A percentile compares a stretch with the other conserved stretches of the same genome.
phyloP scores from a whole-genome alignment of 2,329 filamentous ascomycete species.

The Coniella vitis region DNA sequence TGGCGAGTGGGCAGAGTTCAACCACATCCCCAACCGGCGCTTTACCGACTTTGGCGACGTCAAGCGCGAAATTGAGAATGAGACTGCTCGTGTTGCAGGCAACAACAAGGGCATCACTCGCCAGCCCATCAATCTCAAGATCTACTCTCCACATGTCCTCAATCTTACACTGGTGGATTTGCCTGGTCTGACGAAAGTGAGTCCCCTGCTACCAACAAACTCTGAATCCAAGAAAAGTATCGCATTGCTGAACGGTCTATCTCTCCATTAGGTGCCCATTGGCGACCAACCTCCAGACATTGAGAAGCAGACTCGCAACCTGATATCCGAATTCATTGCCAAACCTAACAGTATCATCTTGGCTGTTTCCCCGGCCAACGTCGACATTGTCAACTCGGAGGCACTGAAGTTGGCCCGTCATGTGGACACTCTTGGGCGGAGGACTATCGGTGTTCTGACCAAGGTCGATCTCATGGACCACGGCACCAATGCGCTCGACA shows the following conservation, averaged over 20 bases:
- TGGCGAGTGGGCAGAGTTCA: slow-evolving; percentile 94
- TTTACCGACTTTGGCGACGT: slow-evolving; percentile 99
- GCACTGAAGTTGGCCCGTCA: slow-evolving; percentile 93
- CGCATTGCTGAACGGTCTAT: background rate
- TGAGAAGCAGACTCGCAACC: slow-evolving; percentile 91
- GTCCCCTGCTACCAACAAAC: background rate
- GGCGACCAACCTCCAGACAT: slow-evolving; percentile 96
- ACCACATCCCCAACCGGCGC: slow-evolving; percentile 95
- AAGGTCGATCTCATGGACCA: slow-evolving; percentile 99
- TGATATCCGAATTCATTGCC: slow-evolving; percentile 97
- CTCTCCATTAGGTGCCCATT: slow-evolving; percentile 64
- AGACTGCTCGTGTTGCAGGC: slow-evolving; percentile 95
- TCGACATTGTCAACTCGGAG: slow-evolving; percentile 97
- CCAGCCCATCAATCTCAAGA: slow-evolving; percentile 92
- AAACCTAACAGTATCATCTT: slow-evolving; percentile 98
- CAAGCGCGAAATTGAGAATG: slow-evolving; percentile 90
- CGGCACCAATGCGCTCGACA: slow-evolving; percentile 96
- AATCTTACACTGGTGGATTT: slow-evolving; percentile 95
- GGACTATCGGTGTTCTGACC: slow-evolving; percentile 95
- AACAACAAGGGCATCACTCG: slow-evolving; percentile 95
- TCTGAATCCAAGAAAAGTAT: background rate
- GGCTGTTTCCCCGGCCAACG: slow-evolving; percentile 92
- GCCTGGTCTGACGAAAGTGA: slow-evolving; percentile 72
- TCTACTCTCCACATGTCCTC: slow-evolving; percentile 97
- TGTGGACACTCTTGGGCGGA: slow-evolving; percentile 93